Conservation (phyloP, 2,329 filamentous ascomycete genomes). For the Leptographium wingfieldii region DNA sequence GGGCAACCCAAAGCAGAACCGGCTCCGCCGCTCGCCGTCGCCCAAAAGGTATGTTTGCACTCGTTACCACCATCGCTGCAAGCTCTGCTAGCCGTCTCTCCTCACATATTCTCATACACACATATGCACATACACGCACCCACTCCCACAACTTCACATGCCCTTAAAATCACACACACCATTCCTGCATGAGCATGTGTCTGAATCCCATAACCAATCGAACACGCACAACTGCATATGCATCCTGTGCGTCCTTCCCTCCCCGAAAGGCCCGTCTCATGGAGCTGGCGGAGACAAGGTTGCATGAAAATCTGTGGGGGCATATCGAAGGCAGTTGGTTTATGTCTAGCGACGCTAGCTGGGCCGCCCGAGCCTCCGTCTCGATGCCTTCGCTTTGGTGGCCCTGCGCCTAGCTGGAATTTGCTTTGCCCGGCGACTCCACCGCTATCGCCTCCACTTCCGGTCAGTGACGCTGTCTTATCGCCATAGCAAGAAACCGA, state of each 20-base stretch:
- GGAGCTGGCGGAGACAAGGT: conserved; percentile 1
- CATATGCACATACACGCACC: not conserved
- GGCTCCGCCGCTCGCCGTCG: conserved; percentile 32
- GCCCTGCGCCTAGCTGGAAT: not conserved
- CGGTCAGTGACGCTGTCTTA: not conserved
- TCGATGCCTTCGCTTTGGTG: not conserved
- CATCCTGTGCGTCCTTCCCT: not conserved
- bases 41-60: conserved; percentile 32
- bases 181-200: not conserved
- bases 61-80: not conserved
- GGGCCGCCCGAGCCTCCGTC: not conserved
- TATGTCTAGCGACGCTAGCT: not conserved
- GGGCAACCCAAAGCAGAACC: conserved; percentile 30
- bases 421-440: not conserved
- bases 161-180: not conserved
- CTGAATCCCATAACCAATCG: not conserved
- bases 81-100: not conserved
- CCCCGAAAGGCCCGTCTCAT: not conserved
- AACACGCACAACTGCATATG: not conserved
- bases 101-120: not conserved
- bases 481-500: not conserved
- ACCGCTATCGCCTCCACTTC: not conserved
- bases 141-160: not conserved
- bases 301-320: conserved; percentile 4
- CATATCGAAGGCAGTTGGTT: not conserved